Conservation (phyloP, 2,329 filamentous ascomycete genomes). For the Setomelanomma holmii region DNA sequence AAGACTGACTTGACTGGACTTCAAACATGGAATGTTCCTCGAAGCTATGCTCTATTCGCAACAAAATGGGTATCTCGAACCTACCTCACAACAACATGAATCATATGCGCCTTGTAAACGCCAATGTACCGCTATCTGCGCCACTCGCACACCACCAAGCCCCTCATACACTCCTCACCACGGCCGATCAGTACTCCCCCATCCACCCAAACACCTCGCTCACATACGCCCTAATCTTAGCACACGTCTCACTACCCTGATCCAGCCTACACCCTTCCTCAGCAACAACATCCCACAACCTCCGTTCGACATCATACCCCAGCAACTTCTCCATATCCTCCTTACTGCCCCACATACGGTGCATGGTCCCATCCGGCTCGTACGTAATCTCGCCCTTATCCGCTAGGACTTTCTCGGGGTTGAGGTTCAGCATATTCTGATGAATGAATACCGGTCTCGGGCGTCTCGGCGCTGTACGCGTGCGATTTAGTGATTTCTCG, state of each 20-base stretch:
- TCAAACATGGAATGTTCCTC: too few relatives aligned
- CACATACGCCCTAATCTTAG: constrained; percentile 14
- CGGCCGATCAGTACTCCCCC: constrained; percentile 7
- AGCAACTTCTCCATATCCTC: constrained; percentile 20
- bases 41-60: too few relatives aligned
- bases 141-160: too few relatives aligned
- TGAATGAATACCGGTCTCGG: constrained; percentile 30
- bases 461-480: constrained; percentile 4
- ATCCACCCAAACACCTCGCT: constrained; percentile 25
- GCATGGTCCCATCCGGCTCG: constrained; percentile 14
- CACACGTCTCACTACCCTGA: constrained; percentile 15
- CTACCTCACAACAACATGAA: too few relatives aligned
- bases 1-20: too few relatives aligned
- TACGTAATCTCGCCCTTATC: constrained; percentile 7
- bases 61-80: too few relatives aligned
- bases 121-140: too few relatives aligned
- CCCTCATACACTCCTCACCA: too few relatives aligned
- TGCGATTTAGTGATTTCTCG: constrained; percentile 6
- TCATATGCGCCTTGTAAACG: too few relatives aligned
- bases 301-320: constrained; percentile 33
- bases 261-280: constrained; percentile 30
- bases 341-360: constrained; percentile 29
- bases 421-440: constrained; percentile 26
- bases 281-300: constrained; percentile 30
- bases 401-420: constrained; percentile 19